Base-by-base conservation (phyloP, 352 stramenopile species). In the Pythium insidiosum region DNA sequence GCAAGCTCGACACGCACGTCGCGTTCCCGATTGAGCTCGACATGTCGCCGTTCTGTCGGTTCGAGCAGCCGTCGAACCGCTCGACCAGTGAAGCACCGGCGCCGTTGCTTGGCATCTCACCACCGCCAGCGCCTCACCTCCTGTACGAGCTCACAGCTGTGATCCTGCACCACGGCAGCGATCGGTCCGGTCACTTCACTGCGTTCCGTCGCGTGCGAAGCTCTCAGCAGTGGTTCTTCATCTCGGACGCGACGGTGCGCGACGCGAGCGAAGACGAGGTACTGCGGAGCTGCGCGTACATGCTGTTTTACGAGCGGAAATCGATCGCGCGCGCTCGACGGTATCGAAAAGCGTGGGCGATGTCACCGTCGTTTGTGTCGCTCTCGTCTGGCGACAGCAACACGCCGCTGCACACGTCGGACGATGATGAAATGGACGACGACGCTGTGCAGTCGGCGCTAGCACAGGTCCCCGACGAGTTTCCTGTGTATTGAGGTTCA, bases 251-350 rank as follows among this genome's bases (percentile, higher is more conserved):
- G 26, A 73, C 26, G 20, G 80, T 95, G 40, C 68, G 73, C 31
- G 58, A 73, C 18, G 83, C 65, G 5, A 56, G 54, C 1, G 50
- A 70, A 16, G 53, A 69, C 24, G 74, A 93, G 43, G 80, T 95
- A 35, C 55, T 88, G 28, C 51, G 51, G 20, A 84, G 74, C 39
- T 89, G 84, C 37, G 83, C 83, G 24, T 95, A 95, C 62, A 89
- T 95, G 76, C 50, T 95, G n/a, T 93, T 95, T 50, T 95, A 95
- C 59, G 78, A 92, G 54, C 83, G 80, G 19, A 87, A 85, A 37
- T 53, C 63, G 38, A 63, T 69, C 23, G 50, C 60, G n/a, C n/a
- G n/a, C n/a, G n/a, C n/a, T n/a, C n/a, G n/a, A n/a, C n/a, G n/a
- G n/a, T n/a, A n/a, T n/a, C n/a, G n/a, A n/a, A n/a, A n/a, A n/a